A percentile compares a stretch with the other conserved stretches of the same genome.
These are phyloP conservation scores for Lactifluus rugatus DNA, from an alignment of 768 basidiomycete genomes.

Conservation along the genomic window DNA sequence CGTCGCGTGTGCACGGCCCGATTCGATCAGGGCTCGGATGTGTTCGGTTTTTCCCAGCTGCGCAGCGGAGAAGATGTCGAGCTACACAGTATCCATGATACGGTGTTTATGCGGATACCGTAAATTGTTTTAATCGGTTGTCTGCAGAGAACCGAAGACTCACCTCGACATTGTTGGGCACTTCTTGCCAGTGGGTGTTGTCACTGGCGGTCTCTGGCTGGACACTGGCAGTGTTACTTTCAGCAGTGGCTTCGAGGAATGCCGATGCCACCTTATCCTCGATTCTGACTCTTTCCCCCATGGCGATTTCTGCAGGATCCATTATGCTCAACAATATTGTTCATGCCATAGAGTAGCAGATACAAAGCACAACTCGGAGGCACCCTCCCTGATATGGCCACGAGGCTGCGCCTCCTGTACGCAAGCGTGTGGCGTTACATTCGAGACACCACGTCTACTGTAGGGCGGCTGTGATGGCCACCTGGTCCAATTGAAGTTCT, in stretches of 20 bases:
- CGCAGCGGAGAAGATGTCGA: constrained; percentile 70
- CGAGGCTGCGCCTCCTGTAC: background rate
- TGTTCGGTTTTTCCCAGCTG: constrained; percentile 71
- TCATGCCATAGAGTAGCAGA: background rate
- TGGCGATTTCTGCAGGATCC: background rate
- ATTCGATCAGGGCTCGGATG: constrained; percentile 56
- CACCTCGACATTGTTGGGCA: background rate
- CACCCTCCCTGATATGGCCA: background rate
- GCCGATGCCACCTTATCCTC: background rate
- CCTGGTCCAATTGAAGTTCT: too few relatives aligned
- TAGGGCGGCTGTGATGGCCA: too few relatives aligned
- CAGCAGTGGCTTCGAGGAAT: background rate
- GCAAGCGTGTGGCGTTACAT: too few relatives aligned
- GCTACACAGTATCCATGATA: constrained; percentile 25
- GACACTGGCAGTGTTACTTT: background rate
- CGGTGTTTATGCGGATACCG: background rate
- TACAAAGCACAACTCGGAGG: background rate
- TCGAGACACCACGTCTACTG: too few relatives aligned
- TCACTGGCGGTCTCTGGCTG: background rate
- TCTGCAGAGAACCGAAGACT: background rate
- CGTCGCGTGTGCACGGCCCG: constrained; percentile 54
- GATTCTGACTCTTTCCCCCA: background rate
- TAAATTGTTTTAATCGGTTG: background rate
- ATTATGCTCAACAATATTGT: background rate
- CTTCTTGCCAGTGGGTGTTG: background rate